phyloP scores from a whole-genome alignment of 768 basidiomycete species.

The Phylloporus sp. region DNA sequence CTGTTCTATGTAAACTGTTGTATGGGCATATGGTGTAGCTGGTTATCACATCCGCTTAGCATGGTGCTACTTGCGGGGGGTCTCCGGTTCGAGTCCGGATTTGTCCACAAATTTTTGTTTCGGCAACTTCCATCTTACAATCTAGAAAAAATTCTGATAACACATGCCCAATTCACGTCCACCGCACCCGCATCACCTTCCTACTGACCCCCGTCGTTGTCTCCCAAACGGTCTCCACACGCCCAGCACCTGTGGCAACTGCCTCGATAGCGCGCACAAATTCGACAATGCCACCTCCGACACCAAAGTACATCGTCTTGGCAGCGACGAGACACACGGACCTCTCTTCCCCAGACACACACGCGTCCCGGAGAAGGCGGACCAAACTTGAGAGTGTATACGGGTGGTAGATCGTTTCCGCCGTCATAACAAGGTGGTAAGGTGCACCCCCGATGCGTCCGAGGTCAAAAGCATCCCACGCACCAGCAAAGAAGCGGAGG shows the following conservation, averaged over 20 bases:
- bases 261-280: conserved; percentile 54
- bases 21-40: conserved; percentile 41
- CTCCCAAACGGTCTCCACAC: conserved; percentile 62
- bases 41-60: conserved; percentile 41
- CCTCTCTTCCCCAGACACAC: conserved; percentile 12
- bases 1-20: no score
- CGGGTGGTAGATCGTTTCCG: conserved; percentile 87
- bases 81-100: conserved; percentile 40
- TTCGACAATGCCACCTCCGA: conserved; percentile 81
- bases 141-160: not conserved
- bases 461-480: conserved; percentile 63
- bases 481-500: conserved; percentile 76
- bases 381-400: conserved; percentile 63
- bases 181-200: conserved; percentile 60
- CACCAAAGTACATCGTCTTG: conserved; percentile 92
- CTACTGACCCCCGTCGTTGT: conserved; percentile 66
- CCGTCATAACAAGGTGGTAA: conserved; percentile 79
- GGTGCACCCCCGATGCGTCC: conserved; percentile 28
- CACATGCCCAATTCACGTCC: conserved; percentile 32
- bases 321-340: conserved; percentile 75
- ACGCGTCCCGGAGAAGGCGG: conserved; percentile 43
- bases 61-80: conserved; percentile 34
- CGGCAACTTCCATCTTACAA: no score
- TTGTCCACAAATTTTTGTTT: no score
- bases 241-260: not conserved